A percentile compares a stretch with the other conserved stretches of the same genome.
Conservation (phyloP, 2,329 filamentous ascomycete genomes). For the Colletotrichum somersetense region DNA sequence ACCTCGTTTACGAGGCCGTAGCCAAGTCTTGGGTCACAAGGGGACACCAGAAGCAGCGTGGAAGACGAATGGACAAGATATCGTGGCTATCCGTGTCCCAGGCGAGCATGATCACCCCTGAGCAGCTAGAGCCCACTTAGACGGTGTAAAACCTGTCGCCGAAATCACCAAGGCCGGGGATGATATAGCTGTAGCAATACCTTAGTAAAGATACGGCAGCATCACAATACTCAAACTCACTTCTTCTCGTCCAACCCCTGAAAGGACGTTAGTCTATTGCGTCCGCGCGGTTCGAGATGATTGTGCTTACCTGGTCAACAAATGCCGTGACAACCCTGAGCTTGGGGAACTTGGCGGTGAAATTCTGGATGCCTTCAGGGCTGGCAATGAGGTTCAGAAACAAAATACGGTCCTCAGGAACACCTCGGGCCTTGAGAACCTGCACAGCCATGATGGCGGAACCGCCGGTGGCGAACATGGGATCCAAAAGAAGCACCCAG, state of each 20-base stretch:
- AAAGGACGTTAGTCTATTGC: not conserved
- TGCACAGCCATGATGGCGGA: constrained; percentile 98
- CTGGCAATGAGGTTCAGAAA: constrained; percentile 99
- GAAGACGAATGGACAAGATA: not conserved
- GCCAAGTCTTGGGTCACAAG: not conserved
- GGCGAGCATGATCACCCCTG: not conserved
- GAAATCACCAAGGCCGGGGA: constrained; percentile 94
- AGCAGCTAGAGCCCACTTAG: constrained; percentile 54
- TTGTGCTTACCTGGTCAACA: constrained; percentile 77
- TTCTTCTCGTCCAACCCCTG: constrained; percentile 96
- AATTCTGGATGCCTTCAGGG: constrained; percentile 89
- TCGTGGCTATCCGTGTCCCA: not conserved
- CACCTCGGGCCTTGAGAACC: constrained; percentile 88
- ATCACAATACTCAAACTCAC: constrained; percentile 65
- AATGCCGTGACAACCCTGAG: constrained; percentile 95
- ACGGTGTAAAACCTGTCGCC: constrained; percentile 96
- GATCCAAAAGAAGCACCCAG: constrained; percentile 94
- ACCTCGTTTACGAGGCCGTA: not conserved
- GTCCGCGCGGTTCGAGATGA: not conserved
- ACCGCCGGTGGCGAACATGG: constrained; percentile 99
- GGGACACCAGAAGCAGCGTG: not conserved
- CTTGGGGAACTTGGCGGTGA: constrained; percentile 89
- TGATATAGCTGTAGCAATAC: constrained; percentile 80
- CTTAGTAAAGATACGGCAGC: constrained; percentile 52
- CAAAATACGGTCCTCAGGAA: constrained; percentile 93